Percentiles rank a stretch among this genome's conserved stretches.
Evolutionary conservation across 352 stramenopile genomes (phyloP).

Genomic region (Plasmopara muralis): DNA sequence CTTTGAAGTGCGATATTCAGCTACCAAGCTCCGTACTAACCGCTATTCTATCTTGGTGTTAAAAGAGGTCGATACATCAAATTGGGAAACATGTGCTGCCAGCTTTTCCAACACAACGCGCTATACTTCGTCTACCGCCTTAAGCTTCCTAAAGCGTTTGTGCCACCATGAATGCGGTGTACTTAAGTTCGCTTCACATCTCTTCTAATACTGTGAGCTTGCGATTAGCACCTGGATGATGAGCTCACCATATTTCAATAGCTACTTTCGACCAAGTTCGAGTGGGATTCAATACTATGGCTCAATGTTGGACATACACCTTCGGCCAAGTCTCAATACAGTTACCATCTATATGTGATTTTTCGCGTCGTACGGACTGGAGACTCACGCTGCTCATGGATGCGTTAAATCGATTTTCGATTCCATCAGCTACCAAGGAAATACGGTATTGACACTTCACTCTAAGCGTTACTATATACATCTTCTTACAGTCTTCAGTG

Average conservation of each 20-base stretch:
- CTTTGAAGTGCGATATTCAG: not conserved
- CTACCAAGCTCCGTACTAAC: not conserved
- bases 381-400: not conserved
- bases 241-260: no score
- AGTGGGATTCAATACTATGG: not conserved
- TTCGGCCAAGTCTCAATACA: no score
- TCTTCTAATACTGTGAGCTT: not conserved
- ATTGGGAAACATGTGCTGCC: not conserved
- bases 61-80: not conserved
- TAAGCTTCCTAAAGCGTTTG: not conserved
- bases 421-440: no score
- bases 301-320: no score
- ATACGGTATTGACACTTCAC: no score
- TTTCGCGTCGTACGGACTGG: not conserved
- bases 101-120: not conserved
- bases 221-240: no score
- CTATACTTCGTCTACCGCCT: not conserved
- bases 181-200: not conserved
- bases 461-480: constrained; percentile 1
- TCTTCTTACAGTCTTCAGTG: not conserved
- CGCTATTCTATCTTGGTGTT: not conserved
- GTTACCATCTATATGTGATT: not conserved
- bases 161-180: not conserved
- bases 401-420: no score
- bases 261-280: not conserved